Evolutionary conservation across 495 filamentous ascomycete species (phyloP), one percentile per base, ranked within the genome.

Genomic region (Endocarpon pusillum): DNA sequence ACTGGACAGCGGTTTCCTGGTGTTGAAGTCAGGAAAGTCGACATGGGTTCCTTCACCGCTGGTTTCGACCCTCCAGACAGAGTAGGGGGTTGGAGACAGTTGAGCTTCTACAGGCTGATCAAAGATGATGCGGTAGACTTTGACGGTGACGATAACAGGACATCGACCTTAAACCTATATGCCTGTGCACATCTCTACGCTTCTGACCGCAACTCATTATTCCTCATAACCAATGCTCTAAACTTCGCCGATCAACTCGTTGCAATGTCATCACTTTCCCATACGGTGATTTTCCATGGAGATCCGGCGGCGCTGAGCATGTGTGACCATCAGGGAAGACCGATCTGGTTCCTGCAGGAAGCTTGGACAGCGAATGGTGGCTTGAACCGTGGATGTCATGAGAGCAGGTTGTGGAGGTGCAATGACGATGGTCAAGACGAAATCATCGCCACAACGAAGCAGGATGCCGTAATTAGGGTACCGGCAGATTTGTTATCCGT

Each of bases 281-380:
- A 78, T 35, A 65, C 58, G 6, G 67, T 80, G 23, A 62, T 75
- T 9, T 58, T 83, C 24, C 75, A 81, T 46, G 41, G 46, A 18
- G 51, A 52, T 35, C 49, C 53, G 2, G 44, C 55, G 28, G 47
- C 58, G 5, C 34, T 66, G 33, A 35, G 53, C 12, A 59, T 64
- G 53, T 45, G 60, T 18, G 52, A 60, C 29, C 57, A 49, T 44
- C 44, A 48, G 19, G 34, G 38, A 15, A 29, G 29, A 7, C n/a
- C 37, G 11, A 18, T 1, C 11, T 81, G 78, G 78, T 81, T 75
- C 54, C 49, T 73, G 17, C 73, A 81, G 52, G 78, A 83, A 51
- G 62, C 61, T 3, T 67, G 62, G 52, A 71, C 70, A 25, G 66
- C 66, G 8, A 49, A 69, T 17, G 57, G 63, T 3, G 67, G 54